phyloP scores from a whole-genome alignment of 345 rosid species.

The Salix dunnii region DNA sequence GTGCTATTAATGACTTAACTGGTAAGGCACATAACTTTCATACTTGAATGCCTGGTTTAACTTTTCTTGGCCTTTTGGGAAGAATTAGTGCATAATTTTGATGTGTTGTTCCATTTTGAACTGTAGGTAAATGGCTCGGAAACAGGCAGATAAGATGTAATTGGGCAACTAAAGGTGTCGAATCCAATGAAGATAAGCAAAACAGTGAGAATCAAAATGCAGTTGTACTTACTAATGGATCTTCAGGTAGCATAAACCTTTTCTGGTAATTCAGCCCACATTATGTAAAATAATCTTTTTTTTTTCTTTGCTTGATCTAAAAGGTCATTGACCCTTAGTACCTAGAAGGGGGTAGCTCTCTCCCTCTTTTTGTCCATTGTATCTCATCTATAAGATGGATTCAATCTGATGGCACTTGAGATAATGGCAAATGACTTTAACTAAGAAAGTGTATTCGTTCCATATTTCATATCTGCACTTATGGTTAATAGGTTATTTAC shows the following conservation, averaged over 20 bases:
- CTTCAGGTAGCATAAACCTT: conserved; percentile 22
- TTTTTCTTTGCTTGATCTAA: neutral
- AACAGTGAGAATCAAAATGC: conserved; percentile 74
- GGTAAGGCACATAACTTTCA: conserved; percentile 48
- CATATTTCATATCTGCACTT: neutral
- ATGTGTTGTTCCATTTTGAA: neutral
- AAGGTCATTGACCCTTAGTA: neutral
- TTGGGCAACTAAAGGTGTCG: conserved; percentile 96
- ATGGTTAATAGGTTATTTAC: neutral
- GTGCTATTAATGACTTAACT: conserved; percentile 88
- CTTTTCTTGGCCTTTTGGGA: neutral
- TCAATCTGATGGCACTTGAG: neutral
- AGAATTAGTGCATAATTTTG: neutral
- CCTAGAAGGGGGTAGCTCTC: neutral
- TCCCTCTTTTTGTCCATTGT: neutral
- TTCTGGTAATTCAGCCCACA: neutral
- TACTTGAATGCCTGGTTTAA: neutral
- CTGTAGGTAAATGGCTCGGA: conserved; percentile 86
- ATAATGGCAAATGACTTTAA: neutral
- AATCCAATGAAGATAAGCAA: conserved; percentile 73
- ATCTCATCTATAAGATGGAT: neutral
- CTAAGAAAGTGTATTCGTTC: neutral
- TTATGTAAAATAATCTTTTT: neutral
- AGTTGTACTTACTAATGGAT: conserved; percentile 22
- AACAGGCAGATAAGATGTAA: conserved; percentile 94